Conservation (phyloP, 2,329 filamentous ascomycete species). For the Dryadomyces quercivorus region DNA sequence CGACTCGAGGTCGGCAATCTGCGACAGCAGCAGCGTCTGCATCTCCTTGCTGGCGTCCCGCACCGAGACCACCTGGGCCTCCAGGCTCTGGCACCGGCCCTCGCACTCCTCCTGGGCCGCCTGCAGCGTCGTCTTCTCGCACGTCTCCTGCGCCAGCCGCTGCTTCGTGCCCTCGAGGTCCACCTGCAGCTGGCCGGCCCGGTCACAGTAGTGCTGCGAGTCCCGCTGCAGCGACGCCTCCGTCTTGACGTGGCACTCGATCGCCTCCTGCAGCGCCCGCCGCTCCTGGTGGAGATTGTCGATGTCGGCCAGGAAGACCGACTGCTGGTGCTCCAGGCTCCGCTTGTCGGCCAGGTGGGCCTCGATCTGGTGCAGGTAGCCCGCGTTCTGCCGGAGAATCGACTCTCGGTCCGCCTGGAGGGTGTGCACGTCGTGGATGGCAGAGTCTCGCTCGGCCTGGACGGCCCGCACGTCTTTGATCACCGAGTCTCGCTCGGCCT, state of each 20-base stretch:
- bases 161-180: background rate
- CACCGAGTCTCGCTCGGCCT: too few species aligned
- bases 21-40: slow-evolving; percentile 7
- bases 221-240: background rate
- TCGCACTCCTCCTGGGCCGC: slow-evolving; percentile 2
- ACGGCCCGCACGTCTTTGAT: too few species aligned
- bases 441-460: too few species aligned
- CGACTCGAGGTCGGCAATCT: slow-evolving; percentile 8
- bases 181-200: background rate
- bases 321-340: background rate
- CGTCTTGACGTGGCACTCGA: background rate
- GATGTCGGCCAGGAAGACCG: background rate
- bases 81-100: slow-evolving; percentile 2
- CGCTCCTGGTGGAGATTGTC: background rate
- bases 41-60: slow-evolving; percentile 7
- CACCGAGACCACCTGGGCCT: slow-evolving; percentile 6
- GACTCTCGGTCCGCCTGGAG: too few species aligned
- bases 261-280: background rate
- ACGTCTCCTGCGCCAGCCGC: background rate
- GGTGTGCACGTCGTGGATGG: too few species aligned
- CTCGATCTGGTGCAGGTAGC: background rate
- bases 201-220: background rate
- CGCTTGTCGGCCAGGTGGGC: background rate
- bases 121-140: background rate
- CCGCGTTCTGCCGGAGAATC: background rate